Base-by-base conservation (phyloP, 768 basidiomycete species). In the Mycena vitilis region DNA sequence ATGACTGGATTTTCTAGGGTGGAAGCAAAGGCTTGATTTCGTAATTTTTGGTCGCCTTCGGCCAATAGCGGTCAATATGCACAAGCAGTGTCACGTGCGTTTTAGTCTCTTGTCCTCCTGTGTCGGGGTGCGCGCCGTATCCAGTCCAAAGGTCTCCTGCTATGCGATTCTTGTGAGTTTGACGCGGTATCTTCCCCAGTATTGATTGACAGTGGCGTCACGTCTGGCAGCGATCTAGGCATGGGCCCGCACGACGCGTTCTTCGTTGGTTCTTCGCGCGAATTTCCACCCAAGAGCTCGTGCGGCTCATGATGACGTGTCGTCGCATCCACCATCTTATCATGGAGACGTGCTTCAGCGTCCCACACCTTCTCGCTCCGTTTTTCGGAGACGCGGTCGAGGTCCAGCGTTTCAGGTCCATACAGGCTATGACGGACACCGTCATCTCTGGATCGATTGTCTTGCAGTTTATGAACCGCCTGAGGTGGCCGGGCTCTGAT, bases 361-460 rank as follows among this genome's bases (percentile, higher is more conserved):
- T 66, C 5, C 11, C 44, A 9, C 65, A 58, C 18, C 58, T 66
- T 10, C 49, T 66, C 0, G 23, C 23, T 23, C 59, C 65, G 44
- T 66, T 66, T 23, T 55, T 60, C 34, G 65, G 58, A 13, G 36
- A 60, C 37, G 40, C 55, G 2, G 12, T 16, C 8, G 71, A 78
- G 45, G 72, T 78, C 20, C 23, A 57, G 2, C 38, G 66, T 12
- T 88, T 88, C 64, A 81, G 86, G 18, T 73, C 69, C 5, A 75
- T 87, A 4, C 86, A 86, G 71, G 80, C 78, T 0, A 71, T 63
- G 18, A 86, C 84, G 0, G 82, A 80, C 45, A 81, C 82, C 0
- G 70, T 89, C 25, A 82, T 89, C 22, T 88, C 88, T 4, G 88
- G 88, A 12, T 88, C 87, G 0, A 78, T 76, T 34, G 87, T 86